These are phyloP conservation scores for Leccinum pellstonianum DNA, from an alignment of 768 basidiomycete species.

Conservation along the genomic window DNA sequence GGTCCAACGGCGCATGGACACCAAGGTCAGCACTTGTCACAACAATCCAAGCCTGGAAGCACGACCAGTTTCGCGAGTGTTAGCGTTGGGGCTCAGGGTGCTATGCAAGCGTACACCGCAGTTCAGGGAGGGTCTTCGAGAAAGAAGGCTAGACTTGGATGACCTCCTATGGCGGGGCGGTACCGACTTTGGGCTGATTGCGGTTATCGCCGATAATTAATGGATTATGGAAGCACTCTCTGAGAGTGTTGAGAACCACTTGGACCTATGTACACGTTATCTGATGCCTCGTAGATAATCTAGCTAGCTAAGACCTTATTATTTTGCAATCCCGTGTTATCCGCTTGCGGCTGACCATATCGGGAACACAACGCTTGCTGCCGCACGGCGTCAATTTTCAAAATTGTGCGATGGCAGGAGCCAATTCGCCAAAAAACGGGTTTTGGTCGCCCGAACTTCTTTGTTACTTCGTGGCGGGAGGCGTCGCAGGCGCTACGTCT, in stretches of 20 bases:
- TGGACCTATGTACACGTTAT: background rate
- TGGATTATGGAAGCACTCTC: background rate
- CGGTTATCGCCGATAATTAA: background rate
- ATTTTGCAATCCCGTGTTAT: slow-evolving; percentile 14
- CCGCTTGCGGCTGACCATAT: background rate
- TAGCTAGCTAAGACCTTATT: background rate
- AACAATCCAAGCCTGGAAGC: slow-evolving; percentile 54
- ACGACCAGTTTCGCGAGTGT: slow-evolving; percentile 61
- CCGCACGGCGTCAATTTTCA: slow-evolving; percentile 4
- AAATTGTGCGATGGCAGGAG: slow-evolving; percentile 21
- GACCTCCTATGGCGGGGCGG: slow-evolving; percentile 4
- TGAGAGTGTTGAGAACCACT: background rate
- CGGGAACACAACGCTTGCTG: slow-evolving; percentile 2
- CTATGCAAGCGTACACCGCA: slow-evolving; percentile 29
- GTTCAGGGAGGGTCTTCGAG: slow-evolving; percentile 41
- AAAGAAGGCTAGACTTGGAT: slow-evolving; percentile 63
- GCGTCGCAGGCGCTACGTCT: slow-evolving; percentile 62
- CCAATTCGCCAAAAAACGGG: slow-evolving; percentile 27
- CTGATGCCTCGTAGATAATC: background rate
- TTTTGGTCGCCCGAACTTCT: slow-evolving; percentile 32
- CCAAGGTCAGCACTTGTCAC: slow-evolving; percentile 41
- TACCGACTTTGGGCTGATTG: background rate
- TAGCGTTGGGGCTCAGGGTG: slow-evolving; percentile 49
- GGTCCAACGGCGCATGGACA: slow-evolving; percentile 46
- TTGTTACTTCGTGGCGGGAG: slow-evolving; percentile 57